A percentile compares a stretch with the other conserved stretches of the same genome.
Conservation (phyloP, 768 basidiomycete species). For the Pleurotus cornucopiae region DNA sequence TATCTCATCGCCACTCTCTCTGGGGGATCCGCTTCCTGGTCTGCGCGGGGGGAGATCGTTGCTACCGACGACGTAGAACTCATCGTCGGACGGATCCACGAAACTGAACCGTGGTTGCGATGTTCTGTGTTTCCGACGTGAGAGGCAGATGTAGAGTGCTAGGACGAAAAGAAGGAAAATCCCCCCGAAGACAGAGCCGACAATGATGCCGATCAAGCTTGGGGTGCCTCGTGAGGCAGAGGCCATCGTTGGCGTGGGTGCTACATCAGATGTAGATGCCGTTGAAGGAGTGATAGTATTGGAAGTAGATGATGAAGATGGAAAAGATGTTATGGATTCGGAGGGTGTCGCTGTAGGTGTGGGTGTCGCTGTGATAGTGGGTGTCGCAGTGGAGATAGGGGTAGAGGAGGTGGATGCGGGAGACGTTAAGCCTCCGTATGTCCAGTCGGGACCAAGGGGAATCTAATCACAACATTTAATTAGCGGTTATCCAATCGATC, state of each 20-base stretch:
- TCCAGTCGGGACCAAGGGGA: conserved; percentile 68
- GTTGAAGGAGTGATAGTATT: conserved; percentile 19
- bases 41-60: conserved; percentile 28
- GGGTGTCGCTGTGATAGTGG: conserved; percentile 18
- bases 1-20: conserved; percentile 64
- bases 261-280: conserved; percentile 20
- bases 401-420: conserved; percentile 41
- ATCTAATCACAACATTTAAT: conserved; percentile 40
- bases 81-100: conserved; percentile 30
- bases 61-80: conserved; percentile 34
- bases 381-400: conserved; percentile 16
- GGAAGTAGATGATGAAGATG: conserved; percentile 17
- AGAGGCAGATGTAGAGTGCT: conserved; percentile 40
- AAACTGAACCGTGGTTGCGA: conserved; percentile 22
- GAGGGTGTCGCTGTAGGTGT: conserved; percentile 21
- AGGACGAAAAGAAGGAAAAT: conserved; percentile 50
- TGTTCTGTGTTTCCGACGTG: conserved; percentile 41
- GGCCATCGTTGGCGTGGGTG: conserved; percentile 14
- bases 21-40: conserved; percentile 62
- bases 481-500: too few species aligned
- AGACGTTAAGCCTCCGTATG: conserved; percentile 69
- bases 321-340: conserved; percentile 24
- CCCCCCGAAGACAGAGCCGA: conserved; percentile 57
- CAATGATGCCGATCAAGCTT: conserved; percentile 49
- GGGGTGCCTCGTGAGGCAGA: not conserved